Evolutionary conservation across 495 filamentous ascomycete species (phyloP).

Genomic region (Aspergillus egyptiacus): DNA sequence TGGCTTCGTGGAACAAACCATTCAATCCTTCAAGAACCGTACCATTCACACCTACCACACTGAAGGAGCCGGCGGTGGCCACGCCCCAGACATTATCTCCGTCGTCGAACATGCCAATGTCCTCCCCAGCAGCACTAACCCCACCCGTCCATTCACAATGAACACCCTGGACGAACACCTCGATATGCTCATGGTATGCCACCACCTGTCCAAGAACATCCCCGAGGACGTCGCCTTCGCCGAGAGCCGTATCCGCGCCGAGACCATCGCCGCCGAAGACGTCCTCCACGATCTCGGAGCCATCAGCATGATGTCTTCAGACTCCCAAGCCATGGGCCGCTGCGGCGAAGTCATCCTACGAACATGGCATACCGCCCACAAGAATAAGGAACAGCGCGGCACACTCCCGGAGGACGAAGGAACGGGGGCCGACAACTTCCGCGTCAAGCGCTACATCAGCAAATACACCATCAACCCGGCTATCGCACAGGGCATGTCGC

Average conservation of each 20-base stretch:
- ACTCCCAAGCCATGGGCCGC: slow-evolving; percentile 96
- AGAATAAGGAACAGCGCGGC: slow-evolving; percentile 91
- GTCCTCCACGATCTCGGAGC: slow-evolving; percentile 94
- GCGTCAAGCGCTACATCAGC: slow-evolving; percentile 88
- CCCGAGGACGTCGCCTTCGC: slow-evolving; percentile 96
- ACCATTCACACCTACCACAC: slow-evolving; percentile 99
- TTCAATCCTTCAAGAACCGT: slow-evolving; percentile 78
- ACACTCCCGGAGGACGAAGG: slow-evolving; percentile 68
- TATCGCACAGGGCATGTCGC: slow-evolving; percentile 86
- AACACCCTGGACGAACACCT: slow-evolving; percentile 97
- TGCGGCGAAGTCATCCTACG: slow-evolving; percentile 92
- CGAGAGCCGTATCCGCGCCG: slow-evolving; percentile 87
- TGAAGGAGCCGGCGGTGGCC: slow-evolving; percentile 92
- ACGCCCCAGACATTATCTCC: slow-evolving; percentile 94
- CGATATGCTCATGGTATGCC: slow-evolving; percentile 99
- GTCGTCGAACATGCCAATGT: slow-evolving; percentile 93
- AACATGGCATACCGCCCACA: slow-evolving; percentile 97
- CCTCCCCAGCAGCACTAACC: slow-evolving; percentile 86
- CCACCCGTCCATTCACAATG: slow-evolving; percentile 82
- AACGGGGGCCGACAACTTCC: slow-evolving; percentile 82
- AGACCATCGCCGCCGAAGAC: slow-evolving; percentile 97
- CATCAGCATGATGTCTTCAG: slow-evolving; percentile 96
- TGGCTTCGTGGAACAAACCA: slow-evolving; percentile 92
- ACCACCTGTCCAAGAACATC: slow-evolving; percentile 86
- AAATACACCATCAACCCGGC: slow-evolving; percentile 99